phyloP scores from a whole-genome alignment of 192 early-diverging fungal genomes.

The Dispira parvispora region DNA sequence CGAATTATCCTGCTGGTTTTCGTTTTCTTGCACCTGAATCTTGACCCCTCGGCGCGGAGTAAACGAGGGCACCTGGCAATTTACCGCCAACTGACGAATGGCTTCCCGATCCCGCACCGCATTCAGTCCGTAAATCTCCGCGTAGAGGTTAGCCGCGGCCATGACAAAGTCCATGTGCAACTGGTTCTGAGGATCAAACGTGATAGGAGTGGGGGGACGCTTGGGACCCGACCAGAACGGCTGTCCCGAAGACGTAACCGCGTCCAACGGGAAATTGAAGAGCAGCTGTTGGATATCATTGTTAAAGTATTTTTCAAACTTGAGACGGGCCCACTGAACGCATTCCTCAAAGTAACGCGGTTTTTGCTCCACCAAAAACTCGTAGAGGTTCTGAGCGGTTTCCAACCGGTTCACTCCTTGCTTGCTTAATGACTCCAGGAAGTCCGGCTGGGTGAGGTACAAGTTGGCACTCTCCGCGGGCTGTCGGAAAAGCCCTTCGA shows the following conservation, averaged over 20 bases:
- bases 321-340: conserved; percentile 73
- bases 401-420: conserved; percentile 66
- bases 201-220: conserved; percentile 69
- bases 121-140: conserved; percentile 90
- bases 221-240: conserved; percentile 97
- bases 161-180: conserved; percentile 83
- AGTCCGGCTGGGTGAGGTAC: conserved; percentile 76
- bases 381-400: conserved; percentile 52
- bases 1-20: conserved; percentile 28
- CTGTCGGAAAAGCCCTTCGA: conserved; percentile 83
- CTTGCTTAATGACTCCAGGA: conserved; percentile 51
- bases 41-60: conserved; percentile 80
- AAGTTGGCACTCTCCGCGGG: conserved; percentile 90
- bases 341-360: conserved; percentile 84
- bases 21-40: conserved; percentile 90
- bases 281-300: conserved; percentile 89
- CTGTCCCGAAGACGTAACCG: conserved; percentile 72
- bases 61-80: conserved; percentile 64
- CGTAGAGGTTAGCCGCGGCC: conserved; percentile 81
- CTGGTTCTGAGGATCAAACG: conserved; percentile 49
- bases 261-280: conserved; percentile 93
- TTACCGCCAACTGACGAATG: conserved; percentile 40
- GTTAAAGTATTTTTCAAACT: conserved; percentile 87
- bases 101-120: conserved; percentile 57
- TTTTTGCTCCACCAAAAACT: conserved; percentile 59